Conservation (phyloP, 2,329 filamentous ascomycete genomes). For the Talaromyces rugulosus region DNA sequence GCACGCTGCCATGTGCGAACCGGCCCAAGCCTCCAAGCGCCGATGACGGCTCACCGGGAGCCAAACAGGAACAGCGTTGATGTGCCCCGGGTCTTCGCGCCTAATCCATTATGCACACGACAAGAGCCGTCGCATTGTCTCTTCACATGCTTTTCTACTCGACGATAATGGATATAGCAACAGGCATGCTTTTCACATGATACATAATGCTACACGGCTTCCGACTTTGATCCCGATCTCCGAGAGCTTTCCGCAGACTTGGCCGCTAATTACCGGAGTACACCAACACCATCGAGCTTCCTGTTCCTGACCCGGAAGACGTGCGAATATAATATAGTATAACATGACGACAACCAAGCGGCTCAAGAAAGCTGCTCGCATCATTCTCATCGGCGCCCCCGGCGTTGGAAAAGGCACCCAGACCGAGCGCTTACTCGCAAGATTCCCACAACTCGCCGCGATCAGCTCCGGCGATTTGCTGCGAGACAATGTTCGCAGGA, state of each 20-base stretch:
- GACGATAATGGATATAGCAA: background rate
- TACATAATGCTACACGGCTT: background rate
- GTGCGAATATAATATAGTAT: background rate
- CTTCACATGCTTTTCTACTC: background rate
- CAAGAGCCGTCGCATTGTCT: background rate
- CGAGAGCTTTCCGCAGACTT: background rate
- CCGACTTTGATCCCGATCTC: background rate
- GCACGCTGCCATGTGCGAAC: background rate
- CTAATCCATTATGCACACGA: background rate
- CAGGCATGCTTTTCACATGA: background rate
- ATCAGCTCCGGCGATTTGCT: constrained; percentile 93
- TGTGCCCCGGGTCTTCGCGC: background rate
- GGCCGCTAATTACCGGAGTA: background rate
- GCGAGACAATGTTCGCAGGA: constrained; percentile 84
- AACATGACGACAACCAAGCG: constrained; percentile 34
- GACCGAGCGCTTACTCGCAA: constrained; percentile 77
- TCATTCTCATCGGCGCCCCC: constrained; percentile 94
- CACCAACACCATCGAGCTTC: background rate
- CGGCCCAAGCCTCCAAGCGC: background rate
- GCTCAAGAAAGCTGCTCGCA: constrained; percentile 76
- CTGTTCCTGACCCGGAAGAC: background rate
- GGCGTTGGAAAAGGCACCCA: constrained; percentile 97
- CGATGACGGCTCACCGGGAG: background rate
- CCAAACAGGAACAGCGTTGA: background rate
- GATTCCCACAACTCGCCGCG: constrained; percentile 82